Base-by-base conservation (phyloP, 164 flowering plant species). In the Piper betle region DNA sequence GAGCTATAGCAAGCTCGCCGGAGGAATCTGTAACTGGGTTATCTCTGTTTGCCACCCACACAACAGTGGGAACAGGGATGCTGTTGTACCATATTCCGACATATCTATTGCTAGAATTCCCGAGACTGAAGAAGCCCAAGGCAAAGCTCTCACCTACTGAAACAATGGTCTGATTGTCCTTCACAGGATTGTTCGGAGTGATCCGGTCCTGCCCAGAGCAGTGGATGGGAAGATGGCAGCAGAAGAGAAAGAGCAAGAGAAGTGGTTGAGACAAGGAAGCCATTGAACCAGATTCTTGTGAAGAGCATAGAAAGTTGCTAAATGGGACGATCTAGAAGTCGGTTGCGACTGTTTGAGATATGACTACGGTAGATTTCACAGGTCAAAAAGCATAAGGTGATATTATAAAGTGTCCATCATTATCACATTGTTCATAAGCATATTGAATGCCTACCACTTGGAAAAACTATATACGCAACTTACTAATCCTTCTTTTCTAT, bases 61-160 rank as follows among this genome's bases (percentile, higher is more conserved):
- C 71, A 11, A 64, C 41, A 0, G 68, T 64, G 15, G 3, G 65
- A 12, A 25, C 58, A 8, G 68, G 58, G 13, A 64, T 37, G 17
- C 61, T 67, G 25, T 60, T 56, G 60, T 67, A 61, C 69, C 65
- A 67, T 10, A 71, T 67, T 18, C 71, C 74, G 2, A 71, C 18
- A 62, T 67, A 72, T 12, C 66, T 55, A 39, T 64, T 42, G n/a
- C 6, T 53, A 6, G 69, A 64, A 42, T 53, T 68, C 12, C 56
- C 62, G 6, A 63, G 74, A n/a, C 65, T 60, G 65, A 72, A 72
- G 63, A 72, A 72, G 5, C 74, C 71, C 12, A 68, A 53, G 13
- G 33, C 71, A 46, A 61, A 46, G 50, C 50, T 46, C 11, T 46
- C 11, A 46, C 50, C 50, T 46, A 9, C 50, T 6, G 50, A 46